phyloP scores from a whole-genome alignment of 345 rosid genomes.

The Mangifera indica region DNA sequence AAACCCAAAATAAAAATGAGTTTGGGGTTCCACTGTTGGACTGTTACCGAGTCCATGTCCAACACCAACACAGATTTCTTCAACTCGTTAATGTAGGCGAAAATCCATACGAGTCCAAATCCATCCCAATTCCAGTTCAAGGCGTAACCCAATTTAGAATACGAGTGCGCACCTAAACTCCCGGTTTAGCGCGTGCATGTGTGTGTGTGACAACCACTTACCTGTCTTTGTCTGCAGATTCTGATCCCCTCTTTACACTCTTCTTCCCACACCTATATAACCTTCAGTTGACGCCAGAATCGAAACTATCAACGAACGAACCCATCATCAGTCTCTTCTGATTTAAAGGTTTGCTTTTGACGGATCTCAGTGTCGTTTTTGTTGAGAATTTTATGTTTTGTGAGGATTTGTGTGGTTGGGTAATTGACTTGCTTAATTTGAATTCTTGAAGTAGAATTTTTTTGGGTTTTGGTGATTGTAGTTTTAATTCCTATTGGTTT shows the following conservation, averaged over 20 bases:
- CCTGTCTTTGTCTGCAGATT: background rate
- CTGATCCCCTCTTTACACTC: background rate
- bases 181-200: no score
- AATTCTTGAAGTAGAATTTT: background rate
- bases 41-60: no score
- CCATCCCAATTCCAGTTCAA: no score
- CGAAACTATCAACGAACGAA: background rate
- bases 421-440: background rate
- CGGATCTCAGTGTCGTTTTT: background rate
- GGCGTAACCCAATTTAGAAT: no score
- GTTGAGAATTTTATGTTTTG: background rate
- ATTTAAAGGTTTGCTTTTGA: constrained; percentile 10
- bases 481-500: background rate
- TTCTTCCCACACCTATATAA: background rate
- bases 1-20: no score
- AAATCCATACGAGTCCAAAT: no score
- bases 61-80: no score
- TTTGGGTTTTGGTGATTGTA: background rate
- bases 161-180: no score
- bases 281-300: background rate
- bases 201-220: no score
- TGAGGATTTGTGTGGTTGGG: background rate
- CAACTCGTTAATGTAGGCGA: no score
- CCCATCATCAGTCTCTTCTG: no score
- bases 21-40: no score